Base-by-base conservation (phyloP, 441 rosid genomes). In the Manihot esculenta region DNA sequence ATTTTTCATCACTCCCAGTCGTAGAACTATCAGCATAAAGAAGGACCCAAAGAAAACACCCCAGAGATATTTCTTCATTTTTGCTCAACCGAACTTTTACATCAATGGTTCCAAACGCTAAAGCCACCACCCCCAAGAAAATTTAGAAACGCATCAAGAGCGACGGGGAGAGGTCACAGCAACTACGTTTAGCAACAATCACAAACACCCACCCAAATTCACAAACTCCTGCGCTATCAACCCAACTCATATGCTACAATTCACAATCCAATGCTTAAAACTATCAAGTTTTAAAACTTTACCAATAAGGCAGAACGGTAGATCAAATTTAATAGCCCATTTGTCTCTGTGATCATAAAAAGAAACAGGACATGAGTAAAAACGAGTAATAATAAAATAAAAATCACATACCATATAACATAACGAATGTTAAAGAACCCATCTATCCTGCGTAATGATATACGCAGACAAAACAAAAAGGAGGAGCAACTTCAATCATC, bases 41-140 rank as follows among this genome's bases (percentile, higher is more conserved):
- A 92, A 58, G 68, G 97, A 92, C 41, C 83, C 84, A 80, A 88
- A 61, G 56, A 92, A 54, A 72, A 86, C 81, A 48, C 88, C 88
- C 14, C 88, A 87, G 1, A 89, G 85, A 86, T 96, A 86, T 79
- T 78, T 88, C 97, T 87, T 94, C 99, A 94, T 92, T 72, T 66
- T 60, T 33, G 13, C 10, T 18, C 41, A 60, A 35, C 24, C 38
- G 21, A 59, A 60, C 14, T 47, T 45, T 64, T 27, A 26, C 10
- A 24, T 24, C 35, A 63, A 63, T 23, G 20, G 7, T 63, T 44
- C 12, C n/a, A 44, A 23, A 15, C 66, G 13, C 49, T 20, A 41
- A 62, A 5, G n/a, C 27, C 5, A 14, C 26, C 57, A 45, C 49
- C 12, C 44, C 45, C 33, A 5, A 15, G 42, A 59, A 30, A 57